A percentile compares a stretch with the other conserved stretches of the same genome.
phyloP scores from a whole-genome alignment of 805 yeast species.

The Metschnikowia vanudenii region DNA sequence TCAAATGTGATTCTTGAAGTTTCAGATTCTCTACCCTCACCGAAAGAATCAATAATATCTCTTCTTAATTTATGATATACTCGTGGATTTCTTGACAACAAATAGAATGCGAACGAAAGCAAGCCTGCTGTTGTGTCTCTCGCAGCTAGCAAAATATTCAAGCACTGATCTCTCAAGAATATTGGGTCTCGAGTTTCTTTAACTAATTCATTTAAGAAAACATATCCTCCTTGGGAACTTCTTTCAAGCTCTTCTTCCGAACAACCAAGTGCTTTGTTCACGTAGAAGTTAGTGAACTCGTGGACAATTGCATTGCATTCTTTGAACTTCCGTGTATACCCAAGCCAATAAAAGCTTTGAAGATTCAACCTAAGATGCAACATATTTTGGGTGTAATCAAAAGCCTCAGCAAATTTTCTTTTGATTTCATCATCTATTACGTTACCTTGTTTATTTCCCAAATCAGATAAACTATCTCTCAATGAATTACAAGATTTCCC shows the following conservation, averaged over 20 bases:
- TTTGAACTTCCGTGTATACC: constrained; percentile 11
- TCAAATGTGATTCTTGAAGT: constrained; percentile 46
- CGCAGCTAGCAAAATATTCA: constrained; percentile 53
- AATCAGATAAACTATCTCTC: constrained; percentile 15
- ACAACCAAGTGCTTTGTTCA: constrained; percentile 34
- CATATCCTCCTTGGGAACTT: constrained; percentile 37
- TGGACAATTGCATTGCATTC: constrained; percentile 16
- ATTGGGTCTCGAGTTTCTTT: constrained; percentile 48
- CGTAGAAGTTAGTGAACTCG: constrained; percentile 32
- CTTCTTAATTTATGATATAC: constrained; percentile 38
- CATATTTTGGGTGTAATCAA: constrained; percentile 16
- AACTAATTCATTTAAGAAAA: constrained; percentile 48
- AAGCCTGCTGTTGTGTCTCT: constrained; percentile 56
- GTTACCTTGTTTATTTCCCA: background rate
- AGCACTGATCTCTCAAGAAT: constrained; percentile 48
- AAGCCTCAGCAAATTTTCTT: constrained; percentile 15
- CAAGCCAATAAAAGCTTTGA: constrained; percentile 18
- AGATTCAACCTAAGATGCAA: constrained; percentile 13
- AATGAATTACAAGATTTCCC: constrained; percentile 19
- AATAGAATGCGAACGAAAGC: constrained; percentile 45
- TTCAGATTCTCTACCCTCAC: constrained; percentile 30
- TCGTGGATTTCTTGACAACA: constrained; percentile 44
- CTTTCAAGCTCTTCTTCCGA: constrained; percentile 30
- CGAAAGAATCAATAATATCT: constrained; percentile 33
- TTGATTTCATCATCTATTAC: constrained; percentile 11